phyloP scores from a whole-genome alignment of 169 alveolate species.

The Cryptosporidium sp. region DNA sequence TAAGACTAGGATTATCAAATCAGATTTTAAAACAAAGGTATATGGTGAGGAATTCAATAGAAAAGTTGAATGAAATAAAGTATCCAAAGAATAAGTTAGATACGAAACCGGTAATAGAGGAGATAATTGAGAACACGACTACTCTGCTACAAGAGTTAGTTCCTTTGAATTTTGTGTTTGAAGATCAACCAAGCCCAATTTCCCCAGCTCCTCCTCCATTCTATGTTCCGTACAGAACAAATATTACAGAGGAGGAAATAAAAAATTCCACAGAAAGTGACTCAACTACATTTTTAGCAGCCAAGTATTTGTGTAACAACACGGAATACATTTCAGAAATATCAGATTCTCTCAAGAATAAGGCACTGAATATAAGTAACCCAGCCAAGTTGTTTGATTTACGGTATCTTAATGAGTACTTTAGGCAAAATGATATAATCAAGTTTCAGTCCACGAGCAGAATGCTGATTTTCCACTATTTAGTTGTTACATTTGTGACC shows the following conservation, averaged over 20 bases:
- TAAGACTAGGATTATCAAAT: constrained; percentile 40
- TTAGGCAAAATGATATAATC: constrained; percentile 8
- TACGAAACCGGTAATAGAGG: neutral
- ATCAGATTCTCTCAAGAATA: neutral
- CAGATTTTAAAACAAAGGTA: constrained; percentile 66
- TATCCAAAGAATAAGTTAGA: constrained; percentile 4
- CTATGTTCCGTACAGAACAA: constrained; percentile 36
- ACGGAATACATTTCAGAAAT: constrained; percentile 24
- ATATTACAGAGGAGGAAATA: constrained; percentile 47
- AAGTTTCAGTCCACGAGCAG: neutral
- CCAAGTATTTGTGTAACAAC: constrained; percentile 60
- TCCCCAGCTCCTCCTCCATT: constrained; percentile 75
- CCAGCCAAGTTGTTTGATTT: constrained; percentile 43
- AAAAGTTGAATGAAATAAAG: constrained; percentile 18
- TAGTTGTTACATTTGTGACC: neutral
- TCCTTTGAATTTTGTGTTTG: constrained; percentile 20
- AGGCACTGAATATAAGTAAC: constrained; percentile 23
- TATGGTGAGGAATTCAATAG: constrained; percentile 44
- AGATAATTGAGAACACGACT: neutral
- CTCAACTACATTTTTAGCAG: constrained; percentile 65
- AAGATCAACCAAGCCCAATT: constrained; percentile 70
- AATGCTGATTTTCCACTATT: constrained; percentile 27
- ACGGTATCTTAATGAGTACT: neutral
- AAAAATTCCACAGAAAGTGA: constrained; percentile 42
- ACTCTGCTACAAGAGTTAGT: constrained; percentile 1